phyloP scores from a whole-genome alignment of 148 eudicot species.

The Vaccinium vitisidaea region DNA sequence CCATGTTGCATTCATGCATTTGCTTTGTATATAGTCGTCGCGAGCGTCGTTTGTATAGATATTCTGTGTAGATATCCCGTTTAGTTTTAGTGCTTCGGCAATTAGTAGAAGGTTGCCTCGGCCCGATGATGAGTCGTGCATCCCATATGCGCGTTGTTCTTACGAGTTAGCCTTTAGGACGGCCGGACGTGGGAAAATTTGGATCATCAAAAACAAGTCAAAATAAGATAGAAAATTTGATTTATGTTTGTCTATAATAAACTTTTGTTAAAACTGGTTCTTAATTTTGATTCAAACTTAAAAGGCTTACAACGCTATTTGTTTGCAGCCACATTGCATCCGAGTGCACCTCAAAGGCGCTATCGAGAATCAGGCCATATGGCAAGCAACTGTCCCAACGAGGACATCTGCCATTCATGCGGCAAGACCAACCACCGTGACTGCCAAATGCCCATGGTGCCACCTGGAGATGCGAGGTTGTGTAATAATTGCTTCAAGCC shows the following conservation, averaged over 20 bases:
- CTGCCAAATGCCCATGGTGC: slow-evolving; percentile 65
- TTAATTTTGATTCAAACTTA: not conserved
- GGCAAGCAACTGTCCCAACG: slow-evolving; percentile 85
- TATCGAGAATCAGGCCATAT: slow-evolving; percentile 93
- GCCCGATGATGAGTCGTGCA: too few relatives aligned
- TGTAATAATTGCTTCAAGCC: slow-evolving; percentile 95
- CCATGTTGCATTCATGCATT: too few relatives aligned
- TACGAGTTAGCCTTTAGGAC: too few relatives aligned
- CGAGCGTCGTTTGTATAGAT: too few relatives aligned
- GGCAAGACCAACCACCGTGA: slow-evolving; percentile 90
- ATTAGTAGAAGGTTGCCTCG: too few relatives aligned
- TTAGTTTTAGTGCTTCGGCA: too few relatives aligned
- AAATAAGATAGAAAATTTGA: too few relatives aligned
- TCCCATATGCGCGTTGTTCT: too few relatives aligned
- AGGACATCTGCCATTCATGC: slow-evolving; percentile 95
- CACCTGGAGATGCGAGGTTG: slow-evolving; percentile 84
- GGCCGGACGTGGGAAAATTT: too few relatives aligned
- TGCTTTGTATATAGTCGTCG: too few relatives aligned
- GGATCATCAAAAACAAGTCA: too few relatives aligned
- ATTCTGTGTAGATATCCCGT: too few relatives aligned
- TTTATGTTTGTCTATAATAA: not conserved
- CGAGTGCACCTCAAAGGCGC: slow-evolving; percentile 80
- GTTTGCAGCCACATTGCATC: slow-evolving; percentile 83
- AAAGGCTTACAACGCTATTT: not conserved
- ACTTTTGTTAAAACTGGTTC: not conserved